Base-by-base conservation (phyloP, 805 yeast genomes). In the Metschnikowia rubicola region DNA sequence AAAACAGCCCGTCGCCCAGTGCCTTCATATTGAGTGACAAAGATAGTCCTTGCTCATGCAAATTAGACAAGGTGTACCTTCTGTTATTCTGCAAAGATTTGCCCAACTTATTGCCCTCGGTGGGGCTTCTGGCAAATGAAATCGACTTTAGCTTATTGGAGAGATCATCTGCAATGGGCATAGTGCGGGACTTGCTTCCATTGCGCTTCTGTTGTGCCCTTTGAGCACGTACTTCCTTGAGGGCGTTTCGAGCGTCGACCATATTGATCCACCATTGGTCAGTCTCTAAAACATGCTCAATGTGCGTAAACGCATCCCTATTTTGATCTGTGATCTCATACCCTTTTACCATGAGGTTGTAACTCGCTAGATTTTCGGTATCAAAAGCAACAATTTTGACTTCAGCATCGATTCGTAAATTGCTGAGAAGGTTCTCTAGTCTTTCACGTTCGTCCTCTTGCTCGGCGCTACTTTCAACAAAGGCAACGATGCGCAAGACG, bases 181-280 rank as follows among this genome's bases (percentile, higher is more conserved):
- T 52, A 1, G 55, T 47, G 13, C 40, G 42, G 5, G 49, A 21
- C 30, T 45, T 53, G 10, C 17, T 17, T 15, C 33, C 30, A 13
- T 39, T 46, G 12, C 26, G 11, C 35, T 44, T 46, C 37, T 45
- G 43, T 33, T 44, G 43, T 6, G 62, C 56, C 21, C 66, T 64
- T 46, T 51, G 70, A 48, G 46, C 66, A 55, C 63, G 77, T 34
- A 56, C 62, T 53, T 71, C 65, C 55, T 56, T 55, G 50, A 69
- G 31, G 5, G 70, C 55, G 52, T 65, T 60, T 47, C 97, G 75
- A 0, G 86, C 83, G 38, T 75, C 79, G 33, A 73, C 68, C 44
- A 89, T 67, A 46, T 84, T 84, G 38, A 67, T 67, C 97, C 97
- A 94, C 97, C 98, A 92, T 43, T 80, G 84, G 47, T 86, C 91